Conservation (phyloP, 1,284 basidiomycete species). For the Leucoagaricus sp. region DNA sequence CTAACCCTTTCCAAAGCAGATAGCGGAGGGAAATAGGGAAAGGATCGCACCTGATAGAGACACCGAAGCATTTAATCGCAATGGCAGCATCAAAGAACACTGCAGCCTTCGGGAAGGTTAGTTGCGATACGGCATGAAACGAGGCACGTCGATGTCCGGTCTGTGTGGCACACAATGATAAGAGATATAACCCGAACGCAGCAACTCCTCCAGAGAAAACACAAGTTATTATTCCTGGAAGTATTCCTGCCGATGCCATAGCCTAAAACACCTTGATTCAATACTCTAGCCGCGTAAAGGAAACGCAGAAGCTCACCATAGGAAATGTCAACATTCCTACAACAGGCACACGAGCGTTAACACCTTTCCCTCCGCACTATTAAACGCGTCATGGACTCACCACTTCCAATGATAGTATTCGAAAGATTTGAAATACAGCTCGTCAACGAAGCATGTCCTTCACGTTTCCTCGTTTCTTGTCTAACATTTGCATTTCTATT, state of each 20-base stretch:
- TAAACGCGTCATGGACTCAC: constrained; percentile 43
- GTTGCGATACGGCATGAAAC: constrained; percentile 83
- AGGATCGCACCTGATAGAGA: constrained; percentile 78
- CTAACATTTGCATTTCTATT: constrained; percentile 35
- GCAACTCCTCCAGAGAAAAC: constrained; percentile 82
- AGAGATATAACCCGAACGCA: constrained; percentile 87
- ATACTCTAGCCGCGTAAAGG: neutral
- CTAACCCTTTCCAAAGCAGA: constrained; percentile 13
- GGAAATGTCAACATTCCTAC: constrained; percentile 85
- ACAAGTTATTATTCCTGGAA: constrained; percentile 89
- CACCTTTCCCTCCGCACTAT: neutral
- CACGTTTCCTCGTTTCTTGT: constrained; percentile 33
- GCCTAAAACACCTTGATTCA: constrained; percentile 52
- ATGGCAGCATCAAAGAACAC: constrained; percentile 93
- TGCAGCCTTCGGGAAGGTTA: constrained; percentile 85
- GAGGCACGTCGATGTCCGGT: constrained; percentile 78
- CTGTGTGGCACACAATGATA: constrained; percentile 84
- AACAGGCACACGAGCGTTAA: neutral
- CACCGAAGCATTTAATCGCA: constrained; percentile 96
- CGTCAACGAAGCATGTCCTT: constrained; percentile 66
- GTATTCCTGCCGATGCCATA: constrained; percentile 82
- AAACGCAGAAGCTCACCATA: constrained; percentile 46
- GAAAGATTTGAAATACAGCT: constrained; percentile 77
- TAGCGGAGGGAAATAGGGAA: neutral
- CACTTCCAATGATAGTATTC: constrained; percentile 90